These are phyloP conservation scores for Chlorella sp. DNA, from an alignment of 139 green algal genomes.

Conservation along the genomic window DNA sequence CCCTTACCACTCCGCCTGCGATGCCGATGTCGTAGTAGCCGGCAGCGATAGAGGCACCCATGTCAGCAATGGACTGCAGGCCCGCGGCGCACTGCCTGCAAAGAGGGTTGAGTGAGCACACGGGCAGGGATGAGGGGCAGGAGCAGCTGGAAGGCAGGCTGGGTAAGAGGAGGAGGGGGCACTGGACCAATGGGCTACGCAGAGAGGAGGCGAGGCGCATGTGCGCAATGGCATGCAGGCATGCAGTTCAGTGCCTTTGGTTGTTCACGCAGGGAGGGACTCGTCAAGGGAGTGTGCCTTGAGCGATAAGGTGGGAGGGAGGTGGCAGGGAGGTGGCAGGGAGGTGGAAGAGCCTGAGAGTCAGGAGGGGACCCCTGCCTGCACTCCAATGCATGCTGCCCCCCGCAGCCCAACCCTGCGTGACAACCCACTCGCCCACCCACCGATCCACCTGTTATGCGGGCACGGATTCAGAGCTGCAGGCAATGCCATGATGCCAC, in stretches of 20 bases:
- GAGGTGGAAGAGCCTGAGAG: neutral
- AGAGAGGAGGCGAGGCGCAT: slow-evolving; percentile 48
- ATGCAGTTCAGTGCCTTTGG: slow-evolving; percentile 51
- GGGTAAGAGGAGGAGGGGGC: neutral
- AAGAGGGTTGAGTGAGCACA: neutral
- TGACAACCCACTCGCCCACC: too few relatives aligned
- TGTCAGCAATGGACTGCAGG: slow-evolving; percentile 94
- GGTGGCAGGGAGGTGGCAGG: neutral
- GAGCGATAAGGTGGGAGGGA: neutral
- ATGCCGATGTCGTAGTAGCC: slow-evolving; percentile 95
- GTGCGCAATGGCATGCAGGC: slow-evolving; percentile 94
- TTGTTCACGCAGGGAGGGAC: neutral
- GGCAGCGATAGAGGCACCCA: slow-evolving; percentile 92
- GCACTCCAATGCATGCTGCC: too few relatives aligned
- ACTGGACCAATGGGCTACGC: too few relatives aligned
- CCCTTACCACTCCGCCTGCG: slow-evolving; percentile 51
- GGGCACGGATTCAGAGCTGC: too few relatives aligned
- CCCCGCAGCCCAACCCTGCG: too few relatives aligned
- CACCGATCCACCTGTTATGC: too few relatives aligned
- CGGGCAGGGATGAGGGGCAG: neutral
- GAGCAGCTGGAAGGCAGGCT: neutral
- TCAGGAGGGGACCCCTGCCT: too few relatives aligned
- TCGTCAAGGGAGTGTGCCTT: neutral
- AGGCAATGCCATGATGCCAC: too few relatives aligned
- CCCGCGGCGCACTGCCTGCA: slow-evolving; percentile 61